Conservation (phyloP, 345 rosid genomes). For the Brassica cretica region DNA sequence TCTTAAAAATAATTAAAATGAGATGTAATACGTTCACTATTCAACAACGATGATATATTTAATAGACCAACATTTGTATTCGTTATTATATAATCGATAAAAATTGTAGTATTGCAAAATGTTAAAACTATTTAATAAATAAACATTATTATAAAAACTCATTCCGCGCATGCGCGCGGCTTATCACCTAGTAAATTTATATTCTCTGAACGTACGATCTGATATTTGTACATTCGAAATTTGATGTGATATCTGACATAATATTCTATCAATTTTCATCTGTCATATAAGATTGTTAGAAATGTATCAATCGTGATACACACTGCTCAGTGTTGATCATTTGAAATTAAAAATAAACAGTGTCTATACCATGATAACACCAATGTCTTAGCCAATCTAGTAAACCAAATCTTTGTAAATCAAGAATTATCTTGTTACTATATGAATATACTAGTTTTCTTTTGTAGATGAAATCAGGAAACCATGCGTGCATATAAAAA, state of each 20-base stretch:
- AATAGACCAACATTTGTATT: too few relatives aligned
- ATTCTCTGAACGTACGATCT: too few relatives aligned
- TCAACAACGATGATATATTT: too few relatives aligned
- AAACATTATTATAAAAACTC: too few relatives aligned
- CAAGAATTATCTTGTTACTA: background rate
- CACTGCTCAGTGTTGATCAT: background rate
- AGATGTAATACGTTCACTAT: too few relatives aligned
- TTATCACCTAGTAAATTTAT: too few relatives aligned
- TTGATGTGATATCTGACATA: background rate
- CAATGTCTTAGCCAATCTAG: conserved; percentile 3
- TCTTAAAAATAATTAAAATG: too few relatives aligned
- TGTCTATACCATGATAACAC: background rate
- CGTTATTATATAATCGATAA: too few relatives aligned
- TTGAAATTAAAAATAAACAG: background rate
- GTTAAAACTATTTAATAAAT: too few relatives aligned
- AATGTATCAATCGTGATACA: background rate
- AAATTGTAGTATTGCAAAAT: too few relatives aligned
- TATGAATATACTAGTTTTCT: background rate
- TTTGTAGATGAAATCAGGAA: background rate
- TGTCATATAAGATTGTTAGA: background rate
- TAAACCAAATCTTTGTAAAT: background rate
- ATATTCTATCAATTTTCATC: background rate
- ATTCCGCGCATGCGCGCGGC: too few relatives aligned
- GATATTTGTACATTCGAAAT: background rate
- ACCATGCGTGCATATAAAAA: background rate